These are phyloP conservation scores for Ustulina deusta DNA, from an alignment of 2,329 filamentous ascomycete species.

Conservation along the genomic window DNA sequence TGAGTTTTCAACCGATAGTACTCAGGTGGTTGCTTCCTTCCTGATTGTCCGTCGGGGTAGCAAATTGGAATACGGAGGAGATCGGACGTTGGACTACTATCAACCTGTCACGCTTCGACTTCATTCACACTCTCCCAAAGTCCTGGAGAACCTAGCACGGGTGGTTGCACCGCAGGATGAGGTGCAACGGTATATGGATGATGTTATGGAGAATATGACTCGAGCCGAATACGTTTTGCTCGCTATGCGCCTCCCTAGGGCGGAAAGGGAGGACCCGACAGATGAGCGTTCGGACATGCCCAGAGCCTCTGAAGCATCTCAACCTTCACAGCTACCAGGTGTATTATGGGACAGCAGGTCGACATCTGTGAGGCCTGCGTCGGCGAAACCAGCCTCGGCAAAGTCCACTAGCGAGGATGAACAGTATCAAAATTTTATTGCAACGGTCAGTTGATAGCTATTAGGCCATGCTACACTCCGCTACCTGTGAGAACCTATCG, in stretches of 20 bases:
- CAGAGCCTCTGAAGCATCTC: slow-evolving; percentile 43
- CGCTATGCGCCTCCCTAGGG: slow-evolving; percentile 73
- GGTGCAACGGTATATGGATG: slow-evolving; percentile 75
- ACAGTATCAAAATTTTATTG: slow-evolving; percentile 61
- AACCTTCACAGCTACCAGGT: slow-evolving; percentile 41
- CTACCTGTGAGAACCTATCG: not conserved
- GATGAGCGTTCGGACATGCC: slow-evolving; percentile 49
- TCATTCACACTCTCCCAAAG: slow-evolving; percentile 64
- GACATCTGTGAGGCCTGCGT: slow-evolving; percentile 32
- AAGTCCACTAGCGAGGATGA: slow-evolving; percentile 57
- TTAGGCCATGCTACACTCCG: not conserved
- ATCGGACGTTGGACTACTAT: slow-evolving; percentile 76
- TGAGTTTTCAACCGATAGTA: slow-evolving; percentile 68
- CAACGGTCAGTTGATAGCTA: slow-evolving; percentile 52
- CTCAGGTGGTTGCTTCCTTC: slow-evolving; percentile 79
- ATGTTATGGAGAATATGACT: slow-evolving; percentile 76
- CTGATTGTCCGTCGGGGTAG: slow-evolving; percentile 80
- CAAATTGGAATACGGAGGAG: slow-evolving; percentile 72
- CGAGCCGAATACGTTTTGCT: slow-evolving; percentile 75
- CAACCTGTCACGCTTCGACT: slow-evolving; percentile 77
- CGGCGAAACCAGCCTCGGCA: slow-evolving; percentile 42
- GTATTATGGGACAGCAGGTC: slow-evolving; percentile 54
- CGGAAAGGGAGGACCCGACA: slow-evolving; percentile 52
- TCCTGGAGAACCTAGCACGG: slow-evolving; percentile 70
- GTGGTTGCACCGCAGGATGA: slow-evolving; percentile 73